phyloP scores from a whole-genome alignment of 164 flowering plant species.

The Umbellularia californica region DNA sequence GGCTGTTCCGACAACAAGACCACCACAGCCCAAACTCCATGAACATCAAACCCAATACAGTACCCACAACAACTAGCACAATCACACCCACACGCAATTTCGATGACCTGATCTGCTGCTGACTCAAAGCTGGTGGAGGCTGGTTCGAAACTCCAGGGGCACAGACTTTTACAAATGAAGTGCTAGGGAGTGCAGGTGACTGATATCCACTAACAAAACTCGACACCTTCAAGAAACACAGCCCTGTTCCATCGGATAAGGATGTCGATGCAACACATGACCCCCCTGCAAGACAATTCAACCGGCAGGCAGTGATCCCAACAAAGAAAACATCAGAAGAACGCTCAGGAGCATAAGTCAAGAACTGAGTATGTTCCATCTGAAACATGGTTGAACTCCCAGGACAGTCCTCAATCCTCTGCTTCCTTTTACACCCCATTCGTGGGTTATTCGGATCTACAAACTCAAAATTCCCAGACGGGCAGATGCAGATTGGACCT shows the following conservation, averaged over 20 bases:
- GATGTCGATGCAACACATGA: slow-evolving; percentile 67
- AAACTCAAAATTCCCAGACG: slow-evolving; percentile 61
- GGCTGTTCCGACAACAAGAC: slow-evolving; percentile 26
- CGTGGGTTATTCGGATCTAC: slow-evolving; percentile 53
- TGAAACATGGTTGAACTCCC: slow-evolving; percentile 46
- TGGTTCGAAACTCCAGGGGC: slow-evolving; percentile 37
- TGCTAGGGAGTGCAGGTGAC: slow-evolving; percentile 62
- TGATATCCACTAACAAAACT: slow-evolving; percentile 61
- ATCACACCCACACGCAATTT: slow-evolving; percentile 18
- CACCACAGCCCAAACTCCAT: slow-evolving; percentile 30
- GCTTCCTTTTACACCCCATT: slow-evolving; percentile 74
- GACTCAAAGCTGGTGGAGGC: neutral
- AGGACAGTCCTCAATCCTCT: slow-evolving; percentile 50
- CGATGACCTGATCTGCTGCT: neutral
- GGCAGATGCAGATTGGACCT: slow-evolving; percentile 60
- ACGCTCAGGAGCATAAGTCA: slow-evolving; percentile 59
- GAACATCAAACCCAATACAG: slow-evolving; percentile 13
- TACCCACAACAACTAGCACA: slow-evolving; percentile 17
- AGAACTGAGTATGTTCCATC: slow-evolving; percentile 47
- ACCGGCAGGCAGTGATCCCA: slow-evolving; percentile 48
- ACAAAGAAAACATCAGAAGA: slow-evolving; percentile 31
- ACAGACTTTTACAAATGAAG: slow-evolving; percentile 75
- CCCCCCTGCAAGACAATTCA: slow-evolving; percentile 46
- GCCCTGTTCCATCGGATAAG: slow-evolving; percentile 64
- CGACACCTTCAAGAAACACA: slow-evolving; percentile 47